Base-by-base conservation (phyloP, 805 yeast genomes). In the Saccharomyces kudriavzevii region DNA sequence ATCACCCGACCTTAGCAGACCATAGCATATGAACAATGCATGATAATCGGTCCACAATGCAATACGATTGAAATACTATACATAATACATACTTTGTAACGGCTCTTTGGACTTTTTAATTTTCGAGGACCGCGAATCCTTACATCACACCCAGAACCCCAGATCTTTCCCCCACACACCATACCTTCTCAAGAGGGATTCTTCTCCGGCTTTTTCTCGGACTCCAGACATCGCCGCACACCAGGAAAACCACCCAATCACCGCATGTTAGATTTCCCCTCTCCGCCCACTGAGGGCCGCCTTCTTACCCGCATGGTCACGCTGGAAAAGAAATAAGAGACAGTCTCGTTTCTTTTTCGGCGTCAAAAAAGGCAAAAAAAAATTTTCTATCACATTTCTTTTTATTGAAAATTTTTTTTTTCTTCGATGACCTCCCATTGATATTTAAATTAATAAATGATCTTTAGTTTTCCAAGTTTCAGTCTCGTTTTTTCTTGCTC, bases 281-380 rank as follows among this genome's bases (percentile, higher is more conserved):
- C 43, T 35, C 17, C 17, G 4, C 3, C 22, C 2, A 11, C 17
- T 17, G n/a, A 8, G 22, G 22, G 43, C 9, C 22, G 11, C 4
- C 11, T 10, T 10, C n/a, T 35, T 35, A 35, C 43, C 43, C 43
- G 43, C 24, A 8, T 13, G 6, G 1, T 17, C 10, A 13, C 13
- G n/a, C 6, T 20, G 24, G 13, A 35, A 35, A 35, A 30, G 43
- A 30, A 43, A 45, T n/a, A 25, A 14, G 29, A 28, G 27, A 10
- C 49, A 26, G 45, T 48, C 40, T 27, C 47, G 51, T 54, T 54
- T 49, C 49, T 49, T 43, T 25, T 45, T 45, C 52, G 25, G 24
- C 40, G 50, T 50, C 22, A 35, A 22, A 22, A 24, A 47, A 26
- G 48, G 48, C 47, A 54, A 47, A 45, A 54, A 47, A 47, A 40